Evolutionary conservation across 2,329 filamentous ascomycete genomes (phyloP).

Genomic region (Fusarium siculi): DNA sequence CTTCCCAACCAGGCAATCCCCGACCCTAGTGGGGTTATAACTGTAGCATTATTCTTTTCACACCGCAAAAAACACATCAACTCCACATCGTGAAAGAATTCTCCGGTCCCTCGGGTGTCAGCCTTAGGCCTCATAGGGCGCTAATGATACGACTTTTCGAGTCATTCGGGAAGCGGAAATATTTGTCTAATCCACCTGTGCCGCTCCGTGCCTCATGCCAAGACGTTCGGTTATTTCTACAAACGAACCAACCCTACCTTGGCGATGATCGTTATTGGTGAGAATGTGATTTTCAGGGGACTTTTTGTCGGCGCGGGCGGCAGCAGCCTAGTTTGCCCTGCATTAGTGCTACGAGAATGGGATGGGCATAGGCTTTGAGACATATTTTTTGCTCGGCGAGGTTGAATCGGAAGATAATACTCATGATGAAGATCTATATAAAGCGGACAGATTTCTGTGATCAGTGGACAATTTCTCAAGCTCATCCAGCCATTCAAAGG

Average conservation of each 20-base stretch:
- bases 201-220: neutral
- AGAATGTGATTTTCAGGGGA: neutral
- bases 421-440: neutral
- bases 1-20: neutral
- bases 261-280: neutral
- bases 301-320: neutral
- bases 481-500: neutral
- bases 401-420: neutral
- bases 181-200: neutral
- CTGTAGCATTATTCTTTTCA: neutral
- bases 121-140: neutral
- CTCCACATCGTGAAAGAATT: neutral
- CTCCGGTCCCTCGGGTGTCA: neutral
- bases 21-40: neutral
- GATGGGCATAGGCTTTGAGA: neutral
- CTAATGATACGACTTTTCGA: neutral
- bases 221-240: neutral
- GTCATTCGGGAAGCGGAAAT: neutral
- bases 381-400: neutral
- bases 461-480: fast-evolving
- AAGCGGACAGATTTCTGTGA: fast-evolving
- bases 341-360: neutral
- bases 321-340: neutral
- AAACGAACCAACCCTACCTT: neutral
- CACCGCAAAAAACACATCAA: neutral